Evolutionary conservation across 805 yeast genomes (phyloP), one percentile per base, ranked within the genome.

Genomic region (Candida glaebosa): DNA sequence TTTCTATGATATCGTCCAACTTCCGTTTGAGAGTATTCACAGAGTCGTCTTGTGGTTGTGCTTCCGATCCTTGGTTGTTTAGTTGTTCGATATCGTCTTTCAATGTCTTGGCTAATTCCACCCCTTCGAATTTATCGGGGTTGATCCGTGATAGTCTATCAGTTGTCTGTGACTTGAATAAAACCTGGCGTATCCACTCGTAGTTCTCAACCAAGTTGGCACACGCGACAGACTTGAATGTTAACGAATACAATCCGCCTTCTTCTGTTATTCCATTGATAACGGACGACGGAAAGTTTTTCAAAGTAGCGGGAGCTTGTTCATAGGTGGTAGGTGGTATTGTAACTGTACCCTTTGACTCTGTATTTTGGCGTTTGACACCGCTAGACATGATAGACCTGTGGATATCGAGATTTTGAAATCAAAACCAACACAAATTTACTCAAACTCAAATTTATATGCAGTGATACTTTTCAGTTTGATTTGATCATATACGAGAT

Each of bases 181-280:
- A 42, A 1, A 57, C 52, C 18, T 54, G 48, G 19, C 63, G 54
- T 47, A 67, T 58, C 50, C 60, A 51, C 40, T 65, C 69, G 33
- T 56, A 47, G 38, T 59, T 63, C 37, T 69, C 73, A 17, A 65
- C 65, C 31, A 60, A 60, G 38, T 57, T 54, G 31, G 63, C 63
- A 38, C 67, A 65, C 19, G 56, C 61, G 15, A 67, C 58, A 3
- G 73, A 60, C 45, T 69, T 69, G 52, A 65, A 69, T 2, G 74
- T 67, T 41, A 69, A 54, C 3, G 71, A 64, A 22, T 57, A 57
- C 24, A 69, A 56, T 9, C 75, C 75, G 3, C 71, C 72, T 45
- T 68, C 71, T 15, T 53, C 56, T 0, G 74, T 69, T 16, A 63
- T 53, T 4, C 74, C 75, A 40, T 64, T 63, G 34, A 66, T 51